Percentiles rank a stretch among this genome's conserved stretches.
Conservation (phyloP, 2,329 filamentous ascomycete genomes). For the Fusarium pilosicola region DNA sequence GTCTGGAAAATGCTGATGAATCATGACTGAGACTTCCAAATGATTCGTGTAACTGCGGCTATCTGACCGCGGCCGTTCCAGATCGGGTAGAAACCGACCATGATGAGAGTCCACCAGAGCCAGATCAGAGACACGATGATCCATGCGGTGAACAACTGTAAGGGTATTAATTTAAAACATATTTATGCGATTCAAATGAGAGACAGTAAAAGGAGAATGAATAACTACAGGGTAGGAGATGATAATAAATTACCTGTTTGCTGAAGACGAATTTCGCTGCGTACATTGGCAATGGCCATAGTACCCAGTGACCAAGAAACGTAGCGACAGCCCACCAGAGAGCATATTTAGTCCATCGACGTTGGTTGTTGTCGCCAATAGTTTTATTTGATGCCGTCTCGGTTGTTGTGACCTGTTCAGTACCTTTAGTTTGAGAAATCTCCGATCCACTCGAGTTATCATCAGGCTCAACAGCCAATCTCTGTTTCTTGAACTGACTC, state of each 20-base stretch:
- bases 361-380: rapidly evolving
- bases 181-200: neutral
- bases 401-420: rapidly evolving
- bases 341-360: neutral
- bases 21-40: neutral
- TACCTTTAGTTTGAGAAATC: rapidly evolving
- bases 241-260: neutral
- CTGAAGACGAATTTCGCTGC: neutral
- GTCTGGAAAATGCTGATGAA: neutral
- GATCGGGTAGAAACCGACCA: neutral
- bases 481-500: neutral
- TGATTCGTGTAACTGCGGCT: neutral
- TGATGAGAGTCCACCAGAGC: neutral
- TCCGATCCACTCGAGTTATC: rapidly evolving
- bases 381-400: neutral
- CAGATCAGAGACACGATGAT: neutral
- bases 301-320: neutral
- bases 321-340: neutral
- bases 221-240: neutral
- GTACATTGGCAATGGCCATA: neutral
- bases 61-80: neutral
- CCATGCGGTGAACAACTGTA: neutral
- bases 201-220: neutral
- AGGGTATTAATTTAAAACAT: neutral
- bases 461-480: neutral